phyloP scores from a whole-genome alignment of 768 basidiomycete genomes.

The Amanita rimosa region DNA sequence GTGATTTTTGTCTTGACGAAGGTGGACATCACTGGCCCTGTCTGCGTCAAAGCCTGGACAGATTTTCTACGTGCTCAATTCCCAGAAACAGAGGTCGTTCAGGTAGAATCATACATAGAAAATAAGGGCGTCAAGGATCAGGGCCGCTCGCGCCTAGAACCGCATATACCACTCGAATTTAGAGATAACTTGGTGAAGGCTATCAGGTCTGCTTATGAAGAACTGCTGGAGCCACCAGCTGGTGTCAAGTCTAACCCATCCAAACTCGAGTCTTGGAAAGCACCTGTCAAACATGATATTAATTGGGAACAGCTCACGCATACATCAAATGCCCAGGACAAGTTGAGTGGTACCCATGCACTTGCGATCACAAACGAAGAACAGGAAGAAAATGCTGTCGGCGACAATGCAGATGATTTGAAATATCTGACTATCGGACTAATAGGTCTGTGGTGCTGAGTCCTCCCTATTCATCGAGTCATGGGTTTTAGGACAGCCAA shows the following conservation, averaged over 20 bases:
- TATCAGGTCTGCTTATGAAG: conserved; percentile 52
- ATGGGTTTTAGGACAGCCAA: conserved; percentile 66
- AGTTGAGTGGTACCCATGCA: conserved; percentile 20
- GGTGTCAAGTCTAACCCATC: conserved; percentile 36
- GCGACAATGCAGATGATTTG: conserved; percentile 23
- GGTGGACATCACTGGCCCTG: conserved; percentile 71
- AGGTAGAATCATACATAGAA: conserved; percentile 67
- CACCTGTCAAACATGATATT: conserved; percentile 49
- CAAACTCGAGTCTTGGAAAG: conserved; percentile 50
- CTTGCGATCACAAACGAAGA: conserved; percentile 7
- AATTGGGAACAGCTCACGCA: conserved; percentile 62
- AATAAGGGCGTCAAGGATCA: conserved; percentile 33
- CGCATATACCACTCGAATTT: conserved; percentile 58
- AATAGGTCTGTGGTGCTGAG: conserved; percentile 38
- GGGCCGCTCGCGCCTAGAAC: conserved; percentile 40
- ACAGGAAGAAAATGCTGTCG: conserved; percentile 8
- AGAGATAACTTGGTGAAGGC: conserved; percentile 53
- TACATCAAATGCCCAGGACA: conserved; percentile 27
- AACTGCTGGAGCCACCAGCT: conserved; percentile 59
- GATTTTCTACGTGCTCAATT: conserved; percentile 41
- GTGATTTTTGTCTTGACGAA: conserved; percentile 80
- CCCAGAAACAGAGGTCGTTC: conserved; percentile 50
- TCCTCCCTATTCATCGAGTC: background rate
- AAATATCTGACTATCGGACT: conserved; percentile 71
- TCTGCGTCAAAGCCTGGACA: conserved; percentile 54